Conservation (phyloP, 2,329 filamentous ascomycete genomes). For the Coniochaeta hoffmannii region DNA sequence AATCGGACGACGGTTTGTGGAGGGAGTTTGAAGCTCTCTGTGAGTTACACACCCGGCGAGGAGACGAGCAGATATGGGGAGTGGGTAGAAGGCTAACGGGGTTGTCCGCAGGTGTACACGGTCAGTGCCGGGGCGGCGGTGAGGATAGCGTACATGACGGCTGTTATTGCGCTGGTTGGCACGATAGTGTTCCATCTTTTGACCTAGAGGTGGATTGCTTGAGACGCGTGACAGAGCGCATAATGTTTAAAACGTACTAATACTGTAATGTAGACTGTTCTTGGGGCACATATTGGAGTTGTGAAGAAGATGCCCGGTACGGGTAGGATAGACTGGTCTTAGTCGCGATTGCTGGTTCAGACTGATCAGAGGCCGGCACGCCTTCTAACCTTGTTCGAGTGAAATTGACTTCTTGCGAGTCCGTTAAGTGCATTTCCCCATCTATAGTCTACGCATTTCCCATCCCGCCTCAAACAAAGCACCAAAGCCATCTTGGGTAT, state of each 20-base stretch:
- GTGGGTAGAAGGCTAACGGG: neutral
- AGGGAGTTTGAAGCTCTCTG: slow-evolving; percentile 39
- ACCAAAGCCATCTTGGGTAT: no score
- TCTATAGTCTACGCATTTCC: no score
- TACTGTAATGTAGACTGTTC: neutral
- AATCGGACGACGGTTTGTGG: slow-evolving; percentile 45
- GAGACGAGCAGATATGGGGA: neutral
- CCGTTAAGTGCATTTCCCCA: no score
- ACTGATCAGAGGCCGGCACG: no score
- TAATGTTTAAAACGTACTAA: neutral
- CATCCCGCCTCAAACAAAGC: no score
- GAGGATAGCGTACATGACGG: neutral
- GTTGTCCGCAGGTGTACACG: neutral
- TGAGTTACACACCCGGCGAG: no score
- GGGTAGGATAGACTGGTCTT: no score
- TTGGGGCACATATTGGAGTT: neutral
- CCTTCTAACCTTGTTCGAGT: no score
- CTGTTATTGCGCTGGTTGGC: neutral
- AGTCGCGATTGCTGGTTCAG: no score
- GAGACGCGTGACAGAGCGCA: no score
- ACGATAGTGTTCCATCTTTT: neutral
- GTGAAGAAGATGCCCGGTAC: neutral
- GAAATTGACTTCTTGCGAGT: no score
- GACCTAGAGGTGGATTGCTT: neutral
- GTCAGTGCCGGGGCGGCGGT: neutral